phyloP scores from a whole-genome alignment of 129 eudicot genomes.

The Tagetes patula region DNA sequence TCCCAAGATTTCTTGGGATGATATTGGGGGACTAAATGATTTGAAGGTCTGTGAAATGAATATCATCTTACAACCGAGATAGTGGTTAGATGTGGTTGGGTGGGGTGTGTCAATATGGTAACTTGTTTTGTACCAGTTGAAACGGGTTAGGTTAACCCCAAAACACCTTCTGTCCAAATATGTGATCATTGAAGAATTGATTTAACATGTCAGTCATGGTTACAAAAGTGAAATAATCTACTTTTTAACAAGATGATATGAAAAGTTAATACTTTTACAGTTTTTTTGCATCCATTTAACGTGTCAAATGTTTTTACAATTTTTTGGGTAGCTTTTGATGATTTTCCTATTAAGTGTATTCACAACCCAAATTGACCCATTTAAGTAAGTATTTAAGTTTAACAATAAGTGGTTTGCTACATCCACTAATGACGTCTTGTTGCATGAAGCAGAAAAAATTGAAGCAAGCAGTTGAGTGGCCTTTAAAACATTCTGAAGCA shows the following conservation, averaged over 20 bases:
- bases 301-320: too few relatives aligned
- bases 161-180: background rate
- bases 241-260: background rate
- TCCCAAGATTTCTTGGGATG: conserved; percentile 91
- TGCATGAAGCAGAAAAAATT: conserved; percentile 76
- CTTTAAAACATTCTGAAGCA: conserved; percentile 69
- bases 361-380: background rate
- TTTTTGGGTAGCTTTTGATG: background rate
- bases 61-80: background rate
- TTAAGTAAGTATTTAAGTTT: too few relatives aligned
- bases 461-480: conserved; percentile 98
- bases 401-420: background rate
- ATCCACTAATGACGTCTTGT: conserved; percentile 12
- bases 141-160: background rate
- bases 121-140: background rate
- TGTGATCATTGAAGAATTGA: background rate
- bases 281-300: too few relatives aligned
- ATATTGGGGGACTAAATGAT: conserved; percentile 84
- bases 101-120: too few relatives aligned
- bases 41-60: conserved; percentile 57
- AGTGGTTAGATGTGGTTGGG: background rate
- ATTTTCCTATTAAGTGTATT: background rate
- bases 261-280: background rate
- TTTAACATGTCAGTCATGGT: background rate
- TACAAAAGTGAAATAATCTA: background rate